Evolutionary conservation across 2,329 filamentous ascomycete genomes (phyloP).

Genomic region (Xylariales sp.): DNA sequence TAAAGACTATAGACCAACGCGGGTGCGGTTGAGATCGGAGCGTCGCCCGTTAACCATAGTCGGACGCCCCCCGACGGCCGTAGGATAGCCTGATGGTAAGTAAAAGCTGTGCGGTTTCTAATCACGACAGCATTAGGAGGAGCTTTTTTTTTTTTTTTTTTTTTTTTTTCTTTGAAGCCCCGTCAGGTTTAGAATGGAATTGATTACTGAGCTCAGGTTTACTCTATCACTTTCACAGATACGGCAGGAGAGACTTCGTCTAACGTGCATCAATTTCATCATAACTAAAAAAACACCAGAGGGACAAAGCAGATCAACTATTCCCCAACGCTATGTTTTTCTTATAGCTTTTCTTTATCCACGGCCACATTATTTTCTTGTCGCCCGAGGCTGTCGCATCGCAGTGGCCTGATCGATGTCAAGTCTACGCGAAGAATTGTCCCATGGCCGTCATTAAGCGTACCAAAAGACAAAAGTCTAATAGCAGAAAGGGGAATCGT

Average conservation of each 20-base stretch:
- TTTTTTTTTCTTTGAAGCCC: no score
- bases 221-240: background rate
- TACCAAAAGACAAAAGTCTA: constrained; percentile 41
- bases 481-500: constrained; percentile 38
- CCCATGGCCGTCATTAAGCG: constrained; percentile 36
- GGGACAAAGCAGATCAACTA: constrained; percentile 21
- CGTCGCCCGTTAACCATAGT: no score
- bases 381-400: constrained; percentile 19
- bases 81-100: no score
- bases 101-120: no score
- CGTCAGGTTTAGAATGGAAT: no score
- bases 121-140: no score
- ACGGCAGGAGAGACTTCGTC: constrained; percentile 6
- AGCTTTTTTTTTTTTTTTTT: no score
- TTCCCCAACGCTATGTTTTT: constrained; percentile 20
- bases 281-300: constrained; percentile 23
- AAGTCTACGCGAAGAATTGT: constrained; percentile 26
- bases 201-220: background rate
- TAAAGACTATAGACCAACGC: no score
- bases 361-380: constrained; percentile 23
- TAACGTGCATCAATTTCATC: constrained; percentile 23
- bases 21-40: no score
- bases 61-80: no score
- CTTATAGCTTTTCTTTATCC: constrained; percentile 27
- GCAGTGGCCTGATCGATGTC: constrained; percentile 17